phyloP scores from a whole-genome alignment of 2,329 filamentous ascomycete species.

The Helotiales sp. region DNA sequence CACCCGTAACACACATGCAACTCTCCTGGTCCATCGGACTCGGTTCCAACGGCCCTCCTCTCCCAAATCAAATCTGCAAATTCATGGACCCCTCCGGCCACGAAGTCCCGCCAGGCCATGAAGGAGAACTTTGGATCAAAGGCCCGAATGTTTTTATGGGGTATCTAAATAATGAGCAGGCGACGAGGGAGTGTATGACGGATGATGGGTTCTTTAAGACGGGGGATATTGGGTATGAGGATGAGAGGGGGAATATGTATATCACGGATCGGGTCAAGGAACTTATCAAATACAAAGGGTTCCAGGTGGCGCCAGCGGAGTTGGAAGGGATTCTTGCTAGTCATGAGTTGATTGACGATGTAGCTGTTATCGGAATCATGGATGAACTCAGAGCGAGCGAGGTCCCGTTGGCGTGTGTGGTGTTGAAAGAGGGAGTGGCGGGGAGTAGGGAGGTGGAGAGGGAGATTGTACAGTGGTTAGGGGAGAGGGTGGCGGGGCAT shows the following conservation, averaged over 20 bases:
- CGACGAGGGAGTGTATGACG: conserved; percentile 68
- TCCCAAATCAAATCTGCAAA: conserved; percentile 77
- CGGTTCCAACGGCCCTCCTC: conserved; percentile 16
- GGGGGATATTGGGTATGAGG: conserved; percentile 78
- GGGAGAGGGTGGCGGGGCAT: conserved; percentile 58
- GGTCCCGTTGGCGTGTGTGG: conserved; percentile 66
- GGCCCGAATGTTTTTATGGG: conserved; percentile 60
- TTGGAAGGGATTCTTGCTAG: conserved; percentile 51
- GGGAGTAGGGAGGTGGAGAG: conserved; percentile 29
- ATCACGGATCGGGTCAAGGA: conserved; percentile 82
- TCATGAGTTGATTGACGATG: conserved; percentile 50
- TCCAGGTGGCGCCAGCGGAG: conserved; percentile 67
- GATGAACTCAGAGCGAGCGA: conserved; percentile 63
- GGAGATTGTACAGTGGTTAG: conserved; percentile 58
- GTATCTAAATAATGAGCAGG: conserved; percentile 59
- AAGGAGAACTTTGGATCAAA: conserved; percentile 70
- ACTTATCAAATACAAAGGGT: conserved; percentile 62
- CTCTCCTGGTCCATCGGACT: conserved; percentile 8
- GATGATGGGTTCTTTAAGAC: conserved; percentile 76
- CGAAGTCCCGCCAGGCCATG: conserved; percentile 48
- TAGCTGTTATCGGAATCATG: conserved; percentile 62
- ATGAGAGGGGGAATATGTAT: conserved; percentile 76
- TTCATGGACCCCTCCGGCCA: conserved; percentile 60
- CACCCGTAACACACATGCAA: conserved; percentile 70
- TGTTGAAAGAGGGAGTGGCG: conserved; percentile 37